A percentile compares a stretch with the other conserved stretches of the same genome.
These are phyloP conservation scores for Mycena venus DNA, from an alignment of 768 basidiomycete genomes.

Conservation along the genomic window DNA sequence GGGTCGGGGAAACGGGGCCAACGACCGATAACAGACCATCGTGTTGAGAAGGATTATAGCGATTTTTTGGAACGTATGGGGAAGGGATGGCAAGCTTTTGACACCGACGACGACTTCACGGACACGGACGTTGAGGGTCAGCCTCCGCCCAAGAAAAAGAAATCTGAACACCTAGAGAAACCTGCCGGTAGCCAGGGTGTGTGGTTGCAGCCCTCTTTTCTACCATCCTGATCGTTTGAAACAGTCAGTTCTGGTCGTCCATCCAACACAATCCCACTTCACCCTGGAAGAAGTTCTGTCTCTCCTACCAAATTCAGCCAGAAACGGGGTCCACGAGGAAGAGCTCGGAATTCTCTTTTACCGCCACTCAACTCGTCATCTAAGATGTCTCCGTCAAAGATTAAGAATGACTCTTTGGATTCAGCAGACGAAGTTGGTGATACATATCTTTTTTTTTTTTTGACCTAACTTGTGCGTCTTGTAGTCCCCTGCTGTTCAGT, in stretches of 20 bases:
- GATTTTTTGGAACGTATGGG: neutral
- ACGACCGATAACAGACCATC: neutral
- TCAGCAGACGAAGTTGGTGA: too few relatives aligned
- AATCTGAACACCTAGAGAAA: neutral
- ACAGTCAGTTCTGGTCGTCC: constrained; percentile 8
- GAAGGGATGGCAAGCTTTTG: neutral
- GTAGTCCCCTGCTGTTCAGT: too few relatives aligned
- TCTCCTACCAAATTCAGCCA: constrained; percentile 1
- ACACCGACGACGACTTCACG: neutral
- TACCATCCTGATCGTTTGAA: too few relatives aligned
- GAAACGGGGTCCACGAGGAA: neutral
- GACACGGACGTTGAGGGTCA: neutral
- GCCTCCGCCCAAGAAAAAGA: neutral
- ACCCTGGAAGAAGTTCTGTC: neutral
- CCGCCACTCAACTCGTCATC: neutral
- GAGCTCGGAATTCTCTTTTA: neutral
- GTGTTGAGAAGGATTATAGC: neutral
- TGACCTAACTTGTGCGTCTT: too few relatives aligned
- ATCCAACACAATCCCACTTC: neutral
- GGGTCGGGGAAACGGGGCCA: neutral
- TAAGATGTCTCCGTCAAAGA: neutral
- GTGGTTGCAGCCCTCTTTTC: neutral
- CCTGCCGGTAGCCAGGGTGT: neutral
- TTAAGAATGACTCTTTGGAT: too few relatives aligned
- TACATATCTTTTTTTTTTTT: too few relatives aligned